Evolutionary conservation across 306 rosid species (phyloP), one percentile per base, ranked within the genome.

Genomic region (Hippophae gyantsensis): DNA sequence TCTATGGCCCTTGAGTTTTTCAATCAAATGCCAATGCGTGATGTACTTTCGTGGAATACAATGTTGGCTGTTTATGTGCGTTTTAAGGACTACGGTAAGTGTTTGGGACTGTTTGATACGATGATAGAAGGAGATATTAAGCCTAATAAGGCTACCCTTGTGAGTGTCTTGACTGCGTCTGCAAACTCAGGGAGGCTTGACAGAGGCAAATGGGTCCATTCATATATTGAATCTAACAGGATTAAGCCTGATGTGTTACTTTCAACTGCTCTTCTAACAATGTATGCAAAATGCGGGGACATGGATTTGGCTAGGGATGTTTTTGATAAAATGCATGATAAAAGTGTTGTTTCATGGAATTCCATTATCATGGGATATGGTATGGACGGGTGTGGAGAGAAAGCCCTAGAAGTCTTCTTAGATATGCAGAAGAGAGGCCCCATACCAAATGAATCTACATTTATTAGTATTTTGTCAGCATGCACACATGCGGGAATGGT

Each of bases 341-440:
- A 63, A 66, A 81, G 58, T 13, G 58, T 79, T 67, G 92, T 84
- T 53, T 81, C 92, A 3, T 84, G 87, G 87, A 84, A 81, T 56
- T 69, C 87, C 52, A 78, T 84, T 80, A 84, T 84, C 71, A 80
- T 76, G 79, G 92, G 83, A 13, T 76, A 81, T 79, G 85, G 85
- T 6, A 71, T 76, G 76, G 77, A 79, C 52, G 86, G 90, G 43
- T 63, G 64, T 63, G 90, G 75, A 43, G 81, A 69, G 43, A 76
- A 66, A 48, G 82, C 84, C 49, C 48, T 78, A 54, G 80, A 81
- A 69, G 51, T 76, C 44, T 81, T 84, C 63, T 52, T 53, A 57
- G 79, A 76, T 72, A 81, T 84, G 90, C 79, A 78, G 76, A 73
- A 78, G 65, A 43, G 49, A 25, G 84, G 81, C 48, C 70, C 32